Base-by-base conservation (phyloP, 2,329 filamentous ascomycete genomes). In the Aspergillus thermomutatus region DNA sequence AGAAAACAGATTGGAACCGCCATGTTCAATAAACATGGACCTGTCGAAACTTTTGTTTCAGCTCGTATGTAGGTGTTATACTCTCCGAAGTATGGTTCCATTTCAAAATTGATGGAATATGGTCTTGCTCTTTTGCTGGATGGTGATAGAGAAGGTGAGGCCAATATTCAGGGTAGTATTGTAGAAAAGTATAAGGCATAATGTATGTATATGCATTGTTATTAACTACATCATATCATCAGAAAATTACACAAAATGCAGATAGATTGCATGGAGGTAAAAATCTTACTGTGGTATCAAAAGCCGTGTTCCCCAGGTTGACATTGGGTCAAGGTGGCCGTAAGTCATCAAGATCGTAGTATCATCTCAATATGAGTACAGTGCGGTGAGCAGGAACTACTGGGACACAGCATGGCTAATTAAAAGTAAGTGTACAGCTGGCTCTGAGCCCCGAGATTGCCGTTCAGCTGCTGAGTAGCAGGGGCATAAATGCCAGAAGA, bases 281-380 rank as follows among this genome's bases (percentile, higher is more conserved):
- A 62, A 59, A 60, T 63, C 60, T 65, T 64, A 63, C 46, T 50
- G 58, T 67, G 59, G 60, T 64, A 66, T 64, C 60, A 61, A 53
- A 55, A 54, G 55, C 56, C 52, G 41, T 51, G 52, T 58, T 25
- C 48, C 60, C 68, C 63, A 58, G 61, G 57, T 62, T 65, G 59
- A n/a, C 66, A 63, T 52, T 50, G 41, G 60, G 57, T 63, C 60
- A 59, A 57, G 54, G 54, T 64, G 63, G 65, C 64, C 65, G 63
- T 67, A 62, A 67, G 49, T 66, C 64, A 61, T 66, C 48, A 69
- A 64, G 64, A 68, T 74, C 72, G 68, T 75, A 58, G 64, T 68
- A 67, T 74, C 71, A 64, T 74, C 56, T 67, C 64, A 66, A 61
- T 75, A 74, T 70, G 70, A 64, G 67, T 75, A 75, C 72, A 75